Base-by-base conservation (phyloP, 192 early-diverging fungal genomes). In the Podila clonocystis region DNA sequence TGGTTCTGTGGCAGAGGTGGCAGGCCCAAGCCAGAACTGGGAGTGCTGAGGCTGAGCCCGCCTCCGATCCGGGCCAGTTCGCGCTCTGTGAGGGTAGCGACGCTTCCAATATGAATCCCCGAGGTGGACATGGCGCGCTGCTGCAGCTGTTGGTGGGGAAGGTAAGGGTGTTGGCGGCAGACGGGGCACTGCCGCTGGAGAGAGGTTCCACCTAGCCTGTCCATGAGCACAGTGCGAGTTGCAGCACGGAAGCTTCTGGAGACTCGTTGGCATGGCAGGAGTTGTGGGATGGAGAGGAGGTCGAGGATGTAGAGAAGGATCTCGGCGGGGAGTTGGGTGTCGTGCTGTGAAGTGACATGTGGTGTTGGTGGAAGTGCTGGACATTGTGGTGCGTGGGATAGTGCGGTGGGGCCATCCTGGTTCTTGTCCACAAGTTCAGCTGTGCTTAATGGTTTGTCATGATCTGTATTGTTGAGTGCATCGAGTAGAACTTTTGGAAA, bases 191-290 rank as follows among this genome's bases (percentile, higher is more conserved):
- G 48, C 9, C 50, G 63, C n/a, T 13, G 45, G 9, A n/a, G 26
- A 9, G 62, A 41, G 49, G 45, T 31, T 8, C n/a, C 75, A 3
- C 75, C 65, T 0, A 78, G 49, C 36, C 61, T 78, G 34, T 78
- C 75, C 58, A 78, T 52, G 29, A 78, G 24, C 6, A 62, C 61
- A 0, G 58, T 63, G 4, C 75, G 64, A 2, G 69, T 38, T 8
- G 66, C 29, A n/a, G 49, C 22, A 22, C 75, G 68, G 24, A 78
- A 78, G 6, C 55, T 58, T 6, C 36, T 63, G 28, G 69, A 72
- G 57, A 78, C 75, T 29, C 28, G 41, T 48, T 78, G 75, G 20
- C 69, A 78, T 26, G 50, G 26, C n/a, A 78, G 11, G 3, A 78
- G 59, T 5, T 68, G 63, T 4, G 20, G 22, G 34, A 72, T 50